Base-by-base conservation (phyloP, 352 stramenopile species). In the Phytophthora tentaculata region DNA sequence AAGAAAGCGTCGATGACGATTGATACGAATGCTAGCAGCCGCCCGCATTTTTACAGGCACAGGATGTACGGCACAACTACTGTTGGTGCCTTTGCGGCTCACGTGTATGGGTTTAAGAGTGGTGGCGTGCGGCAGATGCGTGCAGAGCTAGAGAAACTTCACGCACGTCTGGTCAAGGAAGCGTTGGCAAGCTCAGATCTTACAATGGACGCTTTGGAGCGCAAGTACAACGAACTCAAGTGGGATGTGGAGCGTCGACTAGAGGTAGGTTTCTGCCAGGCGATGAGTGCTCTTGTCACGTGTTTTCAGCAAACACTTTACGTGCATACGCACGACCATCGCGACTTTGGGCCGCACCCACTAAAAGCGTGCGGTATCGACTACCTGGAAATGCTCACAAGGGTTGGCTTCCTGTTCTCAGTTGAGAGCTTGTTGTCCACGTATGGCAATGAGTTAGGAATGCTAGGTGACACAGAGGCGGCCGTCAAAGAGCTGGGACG, bases 251-350 rank as follows among this genome's bases (percentile, higher is more conserved):
- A 96, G 61, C 83, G 87, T 22, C 85, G 88, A 9, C 75, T 96
- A 6, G 88, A 96, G 47, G 84, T 96, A 12, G 80, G 83, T n/a
- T 94, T 95, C 56, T 92, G 76, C 44, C 86, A 96, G 62, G 71
- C 86, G 2, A 86, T 96, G 77, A 92, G 83, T 49, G 83, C 88
- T 8, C 74, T 96, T 20, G 88, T 92, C 43, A 94, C 88, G 17
- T 94, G 85, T 51, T 94, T 96, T 47, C 86, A 94, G 76, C 86
- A 95, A 74, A 92, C 88, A 7, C 67, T 94, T 12, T 96, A 90
- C 54, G 79, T 92, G 10, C 85, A 96, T 56, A 79, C 90, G 8
- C 77, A 93, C 56, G 69, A 90, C 20, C 67, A 84, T 54, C 45
- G 56, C 7, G 62, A 75, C 19, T 76, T 83, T 66, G 76, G 70